Percentiles rank a stretch among this genome's conserved stretches.
Conservation (phyloP, 441 rosid species). For the Erodium chrysanthum region DNA sequence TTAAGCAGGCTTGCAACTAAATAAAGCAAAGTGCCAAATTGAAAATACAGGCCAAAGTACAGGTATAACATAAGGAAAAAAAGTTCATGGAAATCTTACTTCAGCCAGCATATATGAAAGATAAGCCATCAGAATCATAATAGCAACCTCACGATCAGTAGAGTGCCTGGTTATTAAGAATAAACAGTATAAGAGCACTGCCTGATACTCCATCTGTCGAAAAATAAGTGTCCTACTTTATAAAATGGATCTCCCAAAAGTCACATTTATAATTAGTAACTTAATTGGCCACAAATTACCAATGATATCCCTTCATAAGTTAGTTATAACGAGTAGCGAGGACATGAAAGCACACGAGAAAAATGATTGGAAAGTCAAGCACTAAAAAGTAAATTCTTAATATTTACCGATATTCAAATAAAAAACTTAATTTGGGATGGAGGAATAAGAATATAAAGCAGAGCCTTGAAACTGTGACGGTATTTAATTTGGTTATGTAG, state of each 20-base stretch:
- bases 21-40: background rate
- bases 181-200: conserved; percentile 8
- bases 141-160: conserved; percentile 56
- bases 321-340: background rate
- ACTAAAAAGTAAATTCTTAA: background rate
- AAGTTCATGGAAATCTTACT: conserved; percentile 23
- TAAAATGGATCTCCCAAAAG: no score
- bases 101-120: conserved; percentile 62
- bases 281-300: no score
- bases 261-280: no score
- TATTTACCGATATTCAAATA: no score
- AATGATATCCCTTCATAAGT: no score
- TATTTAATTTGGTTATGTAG: background rate
- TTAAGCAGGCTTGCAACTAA: conserved; percentile 19
- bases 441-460: background rate
- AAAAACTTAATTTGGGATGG: no score
- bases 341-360: no score
- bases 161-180: conserved; percentile 37
- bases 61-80: background rate
- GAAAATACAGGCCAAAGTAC: background rate
- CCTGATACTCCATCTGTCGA: background rate
- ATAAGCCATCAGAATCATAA: conserved; percentile 70
- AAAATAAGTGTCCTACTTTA: no score
- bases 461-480: background rate
- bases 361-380: no score